Percentiles rank a stretch among this genome's conserved stretches.
Conservation (phyloP, 257 asterid species). For the Solanum corneliomulleri region DNA sequence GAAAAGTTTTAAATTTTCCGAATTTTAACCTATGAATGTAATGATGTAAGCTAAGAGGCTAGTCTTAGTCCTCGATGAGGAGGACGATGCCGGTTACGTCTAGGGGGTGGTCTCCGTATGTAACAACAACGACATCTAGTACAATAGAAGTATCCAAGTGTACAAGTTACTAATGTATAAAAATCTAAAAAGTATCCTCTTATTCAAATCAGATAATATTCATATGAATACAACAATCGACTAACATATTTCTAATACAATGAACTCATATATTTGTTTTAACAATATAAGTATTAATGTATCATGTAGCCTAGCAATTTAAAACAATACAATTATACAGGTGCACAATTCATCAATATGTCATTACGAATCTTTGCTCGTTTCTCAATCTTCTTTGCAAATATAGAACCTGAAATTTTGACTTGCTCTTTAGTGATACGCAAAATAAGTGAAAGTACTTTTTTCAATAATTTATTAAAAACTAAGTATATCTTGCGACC, state of each 20-base stretch:
- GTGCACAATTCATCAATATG: background rate
- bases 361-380: background rate
- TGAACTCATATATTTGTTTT: background rate
- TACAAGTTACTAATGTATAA: too few relatives aligned
- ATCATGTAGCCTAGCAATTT: too few relatives aligned
- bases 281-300: background rate
- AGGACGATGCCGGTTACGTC: rapidly evolving
- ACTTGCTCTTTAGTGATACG: background rate
- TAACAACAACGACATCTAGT: background rate
- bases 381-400: background rate
- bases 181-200: background rate
- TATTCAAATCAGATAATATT: background rate
- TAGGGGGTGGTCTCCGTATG: too few relatives aligned
- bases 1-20: too few relatives aligned
- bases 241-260: background rate
- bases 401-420: background rate
- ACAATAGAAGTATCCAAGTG: background rate
- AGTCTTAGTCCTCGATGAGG: too few relatives aligned
- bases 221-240: background rate
- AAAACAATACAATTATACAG: too few relatives aligned
- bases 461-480: too few relatives aligned
- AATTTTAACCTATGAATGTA: too few relatives aligned
- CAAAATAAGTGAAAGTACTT: background rate
- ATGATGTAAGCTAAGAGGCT: too few relatives aligned
- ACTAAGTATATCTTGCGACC: background rate